A percentile compares a stretch with the other conserved stretches of the same genome.
phyloP scores from a whole-genome alignment of 2,329 filamentous ascomycete genomes.

The Grosmannia serpens region DNA sequence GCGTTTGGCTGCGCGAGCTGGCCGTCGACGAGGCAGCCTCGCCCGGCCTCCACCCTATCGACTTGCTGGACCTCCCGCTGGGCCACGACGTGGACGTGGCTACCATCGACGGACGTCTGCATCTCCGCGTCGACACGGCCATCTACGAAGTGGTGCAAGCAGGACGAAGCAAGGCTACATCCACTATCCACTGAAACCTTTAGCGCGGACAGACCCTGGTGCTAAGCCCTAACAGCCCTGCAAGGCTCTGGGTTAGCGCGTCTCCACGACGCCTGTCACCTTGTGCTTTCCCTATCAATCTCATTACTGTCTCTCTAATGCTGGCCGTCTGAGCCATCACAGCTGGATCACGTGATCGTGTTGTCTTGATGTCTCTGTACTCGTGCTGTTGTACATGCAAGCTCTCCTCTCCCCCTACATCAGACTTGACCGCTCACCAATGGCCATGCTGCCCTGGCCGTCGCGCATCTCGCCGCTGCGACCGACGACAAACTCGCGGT shows the following conservation, averaged over 20 bases:
- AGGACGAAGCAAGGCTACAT: too few species aligned
- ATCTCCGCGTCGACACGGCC: neutral
- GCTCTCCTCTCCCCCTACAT: slow-evolving; percentile 47
- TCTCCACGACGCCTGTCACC: too few species aligned
- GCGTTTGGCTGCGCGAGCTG: neutral
- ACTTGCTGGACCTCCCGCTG: neutral
- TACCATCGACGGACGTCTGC: neutral
- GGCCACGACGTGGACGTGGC: neutral
- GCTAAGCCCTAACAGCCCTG: too few species aligned
- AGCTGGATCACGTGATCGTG: too few species aligned
- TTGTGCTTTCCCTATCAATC: too few species aligned
- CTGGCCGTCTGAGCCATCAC: too few species aligned
- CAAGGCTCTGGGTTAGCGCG: too few species aligned
- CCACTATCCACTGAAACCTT: too few species aligned
- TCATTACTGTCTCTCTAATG: too few species aligned
- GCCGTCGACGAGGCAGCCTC: neutral
- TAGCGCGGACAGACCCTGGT: too few species aligned
- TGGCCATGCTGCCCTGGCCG: slow-evolving; percentile 81
- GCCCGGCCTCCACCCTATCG: neutral
- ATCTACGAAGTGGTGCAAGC: neutral
- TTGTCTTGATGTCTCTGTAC: neutral
- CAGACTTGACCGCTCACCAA: slow-evolving; percentile 84
- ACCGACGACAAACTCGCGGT: slow-evolving; percentile 84
- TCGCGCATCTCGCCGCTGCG: slow-evolving; percentile 92
- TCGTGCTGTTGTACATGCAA: neutral